Evolutionary conservation across 495 filamentous ascomycete genomes (phyloP), one percentile per base, ranked within the genome.

Genomic region (Annulohypoxylon nitens): DNA sequence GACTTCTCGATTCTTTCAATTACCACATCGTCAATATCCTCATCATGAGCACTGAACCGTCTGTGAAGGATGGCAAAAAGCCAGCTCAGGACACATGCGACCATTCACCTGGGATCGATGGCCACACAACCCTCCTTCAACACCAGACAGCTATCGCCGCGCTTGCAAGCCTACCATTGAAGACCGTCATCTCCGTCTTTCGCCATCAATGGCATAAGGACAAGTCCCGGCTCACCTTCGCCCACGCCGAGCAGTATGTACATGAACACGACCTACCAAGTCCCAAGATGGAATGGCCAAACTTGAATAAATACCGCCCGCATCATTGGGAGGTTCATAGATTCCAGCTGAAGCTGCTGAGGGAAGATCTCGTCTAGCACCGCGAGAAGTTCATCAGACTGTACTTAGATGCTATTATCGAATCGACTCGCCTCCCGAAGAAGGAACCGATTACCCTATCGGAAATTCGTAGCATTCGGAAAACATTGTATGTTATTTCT

Each of bases 171-270:
- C 64, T 76, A 1, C 76, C 76, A 14, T 50, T 78, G 12, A 73
- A 75, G 34, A 77, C 69, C 11, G 69, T 78, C 4, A 50, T 73
- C 54, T 65, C 71, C 9, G 65, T 78, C 26, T 68, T 78, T 34
- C 55, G 61, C 10, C 76, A 78, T 47, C 76, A 78, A 37, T 78
- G 76, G 76, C 69, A 73, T 30, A 78, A 78, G 45, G 76, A 78
- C 20, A 67, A 72, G 55, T 48, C 64, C 23, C 64, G 71, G 16
- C 64, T 78, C 14, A 69, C 66, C 23, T 78, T 75, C 53, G 75
- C 76, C 0, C 76, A 78, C 45, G 69, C 76, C 3, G 69, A 76
- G 58, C 71, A 78, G 51, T 78, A 60, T 33, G 64, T 67, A 33
- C 65, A 34, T 34, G 72, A 75, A 26, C 57, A 70, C 39, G 39